phyloP scores from a whole-genome alignment of 78 protist species.

The Mantamonas sphyraenae region DNA sequence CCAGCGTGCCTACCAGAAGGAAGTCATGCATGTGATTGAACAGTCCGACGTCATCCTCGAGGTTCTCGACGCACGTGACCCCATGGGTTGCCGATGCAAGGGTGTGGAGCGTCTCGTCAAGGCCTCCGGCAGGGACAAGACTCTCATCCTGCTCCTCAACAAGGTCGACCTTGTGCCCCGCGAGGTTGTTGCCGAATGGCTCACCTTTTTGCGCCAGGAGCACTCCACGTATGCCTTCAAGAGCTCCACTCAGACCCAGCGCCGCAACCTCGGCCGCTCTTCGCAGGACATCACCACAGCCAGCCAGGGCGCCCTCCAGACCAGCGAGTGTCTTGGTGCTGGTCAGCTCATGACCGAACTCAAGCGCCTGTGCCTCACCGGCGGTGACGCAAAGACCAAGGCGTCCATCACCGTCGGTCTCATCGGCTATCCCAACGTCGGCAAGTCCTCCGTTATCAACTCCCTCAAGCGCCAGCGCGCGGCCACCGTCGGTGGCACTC shows the following conservation, averaged over 20 bases:
- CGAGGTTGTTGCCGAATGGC: constrained; percentile 64
- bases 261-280: constrained; percentile 25
- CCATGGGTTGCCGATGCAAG: constrained; percentile 91
- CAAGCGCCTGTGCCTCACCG: constrained; percentile 11
- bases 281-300: background rate
- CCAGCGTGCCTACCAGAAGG: constrained; percentile 65
- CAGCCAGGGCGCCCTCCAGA: background rate
- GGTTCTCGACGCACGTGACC: constrained; percentile 96
- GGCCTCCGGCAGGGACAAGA: constrained; percentile 32
- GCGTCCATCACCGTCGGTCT: constrained; percentile 79
- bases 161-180: constrained; percentile 88
- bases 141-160: constrained; percentile 84
- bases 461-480: constrained; percentile 77
- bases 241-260: constrained; percentile 54
- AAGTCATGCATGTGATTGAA: constrained; percentile 79
- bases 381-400: constrained; percentile 60
- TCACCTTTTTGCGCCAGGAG: constrained; percentile 48
- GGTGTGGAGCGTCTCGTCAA: constrained; percentile 61
- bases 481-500: constrained; percentile 74
- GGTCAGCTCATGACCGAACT: constrained; percentile 57
- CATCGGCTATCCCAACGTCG: constrained; percentile 96
- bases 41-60: constrained; percentile 85
- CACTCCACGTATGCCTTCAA: constrained; percentile 83
- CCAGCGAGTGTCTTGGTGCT: constrained; percentile 28
- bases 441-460: constrained; percentile 93